Evolutionary conservation across 345 rosid genomes (phyloP).

Genomic region (Hirschfeldia incana): DNA sequence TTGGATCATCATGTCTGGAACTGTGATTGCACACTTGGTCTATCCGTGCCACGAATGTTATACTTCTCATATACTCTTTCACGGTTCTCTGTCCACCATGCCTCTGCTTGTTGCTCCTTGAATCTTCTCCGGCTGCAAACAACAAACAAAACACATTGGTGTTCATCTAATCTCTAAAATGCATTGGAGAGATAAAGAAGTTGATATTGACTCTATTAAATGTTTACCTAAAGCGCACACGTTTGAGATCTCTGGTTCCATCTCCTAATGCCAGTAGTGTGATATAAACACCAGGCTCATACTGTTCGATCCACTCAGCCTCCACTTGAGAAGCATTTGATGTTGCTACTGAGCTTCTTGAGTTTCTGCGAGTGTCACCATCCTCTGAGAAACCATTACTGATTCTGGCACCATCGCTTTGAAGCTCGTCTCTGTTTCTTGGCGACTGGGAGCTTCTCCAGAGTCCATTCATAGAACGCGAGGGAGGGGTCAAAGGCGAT

Average conservation of each 20-base stretch:
- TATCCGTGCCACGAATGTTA: conserved; percentile 78
- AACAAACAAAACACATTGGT: background rate
- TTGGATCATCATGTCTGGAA: conserved; percentile 21
- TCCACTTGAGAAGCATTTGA: conserved; percentile 58
- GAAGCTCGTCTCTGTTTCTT: conserved; percentile 46
- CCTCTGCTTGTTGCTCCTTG: conserved; percentile 92
- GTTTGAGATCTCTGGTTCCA: conserved; percentile 97
- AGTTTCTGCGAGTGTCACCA: conserved; percentile 50
- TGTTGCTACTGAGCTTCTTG: conserved; percentile 52
- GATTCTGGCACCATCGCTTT: conserved; percentile 44
- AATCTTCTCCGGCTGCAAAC: conserved; percentile 84
- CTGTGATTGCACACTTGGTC: conserved; percentile 47
- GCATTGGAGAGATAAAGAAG: background rate
- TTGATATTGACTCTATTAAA: background rate
- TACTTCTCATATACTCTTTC: conserved; percentile 84
- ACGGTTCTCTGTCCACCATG: conserved; percentile 98
- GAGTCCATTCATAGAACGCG: conserved; percentile 47
- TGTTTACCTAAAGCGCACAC: conserved; percentile 96
- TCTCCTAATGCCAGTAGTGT: conserved; percentile 81
- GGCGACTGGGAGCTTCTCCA: conserved; percentile 42
- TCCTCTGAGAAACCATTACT: conserved; percentile 51
- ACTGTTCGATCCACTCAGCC: conserved; percentile 95
- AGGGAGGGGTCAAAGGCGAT: conserved; percentile 47
- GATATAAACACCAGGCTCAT: conserved; percentile 91
- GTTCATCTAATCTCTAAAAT: background rate